A percentile compares a stretch with the other conserved stretches of the same genome.
phyloP scores from a whole-genome alignment of 306 rosid species.

The Lagenaria siceraria region DNA sequence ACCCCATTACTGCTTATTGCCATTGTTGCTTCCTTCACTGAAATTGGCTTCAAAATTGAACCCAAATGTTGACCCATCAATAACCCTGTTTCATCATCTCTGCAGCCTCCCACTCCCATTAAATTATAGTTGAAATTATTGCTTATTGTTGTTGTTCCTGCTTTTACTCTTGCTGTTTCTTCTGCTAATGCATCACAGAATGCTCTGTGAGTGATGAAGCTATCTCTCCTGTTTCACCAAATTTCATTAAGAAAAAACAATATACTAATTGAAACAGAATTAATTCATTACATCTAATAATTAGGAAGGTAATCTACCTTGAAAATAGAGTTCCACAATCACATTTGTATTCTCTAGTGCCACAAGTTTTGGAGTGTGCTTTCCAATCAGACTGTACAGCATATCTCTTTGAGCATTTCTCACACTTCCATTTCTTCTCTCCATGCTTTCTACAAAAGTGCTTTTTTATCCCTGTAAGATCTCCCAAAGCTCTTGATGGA shows the following conservation, averaged over 20 bases:
- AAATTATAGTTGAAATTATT: slow-evolving; percentile 32
- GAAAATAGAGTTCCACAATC: slow-evolving; percentile 89
- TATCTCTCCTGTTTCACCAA: slow-evolving; percentile 49
- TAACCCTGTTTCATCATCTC: too few relatives aligned
- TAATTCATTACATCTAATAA: too few relatives aligned
- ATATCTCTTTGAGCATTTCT: slow-evolving; percentile 72
- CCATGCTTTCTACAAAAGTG: slow-evolving; percentile 93
- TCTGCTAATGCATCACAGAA: slow-evolving; percentile 92
- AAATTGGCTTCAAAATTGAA: slow-evolving; percentile 51
- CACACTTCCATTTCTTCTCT: slow-evolving; percentile 90
- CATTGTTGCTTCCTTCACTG: not conserved
- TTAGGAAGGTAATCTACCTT: slow-evolving; percentile 20
- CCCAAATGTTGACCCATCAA: slow-evolving; percentile 34
- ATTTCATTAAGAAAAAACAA: too few relatives aligned
- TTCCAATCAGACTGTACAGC: slow-evolving; percentile 93
- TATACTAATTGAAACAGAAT: too few relatives aligned
- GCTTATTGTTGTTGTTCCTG: slow-evolving; percentile 11
- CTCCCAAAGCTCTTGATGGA: slow-evolving; percentile 78
- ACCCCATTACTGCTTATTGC: slow-evolving; percentile 3
- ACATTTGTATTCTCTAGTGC: slow-evolving; percentile 80
- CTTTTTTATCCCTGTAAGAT: slow-evolving; percentile 80
- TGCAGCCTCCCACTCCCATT: slow-evolving; percentile 7
- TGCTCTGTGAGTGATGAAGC: slow-evolving; percentile 87
- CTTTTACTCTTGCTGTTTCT: slow-evolving; percentile 80
- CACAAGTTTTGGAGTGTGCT: slow-evolving; percentile 81